These are phyloP conservation scores for Perilla frutescens DNA, from an alignment of 257 asterid genomes.

Conservation along the genomic window DNA sequence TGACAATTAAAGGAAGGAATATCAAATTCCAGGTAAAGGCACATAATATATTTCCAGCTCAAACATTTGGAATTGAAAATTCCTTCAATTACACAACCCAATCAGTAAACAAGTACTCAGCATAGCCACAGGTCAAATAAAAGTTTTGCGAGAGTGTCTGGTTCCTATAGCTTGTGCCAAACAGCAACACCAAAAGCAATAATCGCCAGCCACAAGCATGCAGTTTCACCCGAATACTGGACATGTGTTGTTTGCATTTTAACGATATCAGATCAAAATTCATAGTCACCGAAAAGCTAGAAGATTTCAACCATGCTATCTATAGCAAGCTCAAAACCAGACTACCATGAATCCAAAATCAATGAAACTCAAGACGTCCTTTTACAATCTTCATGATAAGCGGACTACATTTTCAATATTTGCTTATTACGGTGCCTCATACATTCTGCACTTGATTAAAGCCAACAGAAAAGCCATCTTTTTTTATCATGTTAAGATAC, in stretches of 20 bases:
- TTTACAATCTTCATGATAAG: slow-evolving; percentile 16
- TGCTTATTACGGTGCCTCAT: neutral
- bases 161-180: slow-evolving; percentile 10
- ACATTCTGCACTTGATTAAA: neutral
- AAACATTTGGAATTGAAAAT: neutral
- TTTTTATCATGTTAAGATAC: neutral
- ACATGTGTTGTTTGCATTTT: slow-evolving; percentile 6
- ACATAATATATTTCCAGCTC: slow-evolving; percentile 7
- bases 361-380: neutral
- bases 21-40: slow-evolving; percentile 2
- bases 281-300: neutral
- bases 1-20: neutral
- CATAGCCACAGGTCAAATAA: neutral
- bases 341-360: neutral
- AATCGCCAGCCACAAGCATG: neutral
- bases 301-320: neutral
- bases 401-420: neutral
- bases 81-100: neutral
- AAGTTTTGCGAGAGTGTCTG: neutral
- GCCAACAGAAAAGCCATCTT: neutral
- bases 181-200: slow-evolving; percentile 9
- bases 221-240: neutral
- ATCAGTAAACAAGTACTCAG: slow-evolving; percentile 10
- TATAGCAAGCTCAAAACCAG: slow-evolving; percentile 5
- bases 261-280: neutral